Evolutionary conservation across 306 rosid genomes (phyloP).

Genomic region (Corylus heterophylla): DNA sequence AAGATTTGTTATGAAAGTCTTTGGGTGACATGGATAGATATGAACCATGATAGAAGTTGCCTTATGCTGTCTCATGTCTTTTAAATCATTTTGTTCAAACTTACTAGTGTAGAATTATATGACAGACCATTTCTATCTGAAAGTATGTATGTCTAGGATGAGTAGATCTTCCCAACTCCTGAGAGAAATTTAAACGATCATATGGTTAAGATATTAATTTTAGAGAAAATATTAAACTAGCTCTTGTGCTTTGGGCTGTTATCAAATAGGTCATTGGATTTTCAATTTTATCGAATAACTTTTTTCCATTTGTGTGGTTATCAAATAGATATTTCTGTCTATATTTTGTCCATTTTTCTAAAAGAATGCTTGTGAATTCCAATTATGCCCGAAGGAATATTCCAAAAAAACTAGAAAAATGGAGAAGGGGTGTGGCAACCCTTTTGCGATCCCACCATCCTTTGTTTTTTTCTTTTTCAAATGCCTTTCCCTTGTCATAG

Average conservation of each 20-base stretch:
- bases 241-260: too few relatives aligned
- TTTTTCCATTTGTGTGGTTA: too few relatives aligned
- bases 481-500: conserved; percentile 51
- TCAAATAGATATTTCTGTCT: too few relatives aligned
- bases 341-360: too few relatives aligned
- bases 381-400: too few relatives aligned
- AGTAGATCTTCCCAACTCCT: neutral
- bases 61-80: neutral
- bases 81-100: neutral
- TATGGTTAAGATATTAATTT: neutral
- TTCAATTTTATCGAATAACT: too few relatives aligned
- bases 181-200: neutral
- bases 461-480: neutral
- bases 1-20: neutral
- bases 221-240: too few relatives aligned
- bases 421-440: too few relatives aligned
- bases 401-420: too few relatives aligned
- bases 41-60: neutral
- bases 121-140: neutral
- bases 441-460: neutral
- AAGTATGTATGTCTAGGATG: neutral
- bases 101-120: neutral
- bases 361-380: too few relatives aligned
- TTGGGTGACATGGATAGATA: neutral
- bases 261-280: too few relatives aligned